phyloP scores from a whole-genome alignment of 2,329 filamentous ascomycete species.

The Cladorrhinum sp. region DNA sequence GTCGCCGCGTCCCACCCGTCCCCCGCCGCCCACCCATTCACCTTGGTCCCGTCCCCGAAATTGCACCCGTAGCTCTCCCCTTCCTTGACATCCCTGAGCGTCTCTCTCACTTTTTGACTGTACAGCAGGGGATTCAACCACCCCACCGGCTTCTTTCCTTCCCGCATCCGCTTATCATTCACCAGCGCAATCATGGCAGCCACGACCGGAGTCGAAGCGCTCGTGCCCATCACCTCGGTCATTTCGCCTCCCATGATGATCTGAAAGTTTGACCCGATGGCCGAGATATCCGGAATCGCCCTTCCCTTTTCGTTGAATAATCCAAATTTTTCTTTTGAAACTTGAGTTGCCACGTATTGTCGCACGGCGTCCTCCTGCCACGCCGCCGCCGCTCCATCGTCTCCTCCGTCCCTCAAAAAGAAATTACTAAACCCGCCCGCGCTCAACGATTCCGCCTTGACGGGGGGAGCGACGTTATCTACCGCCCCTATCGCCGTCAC shows the following conservation, averaged over 20 bases:
- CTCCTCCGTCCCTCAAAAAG: conserved; percentile 46
- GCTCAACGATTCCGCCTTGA: conserved; percentile 44
- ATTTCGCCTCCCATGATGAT: conserved; percentile 33
- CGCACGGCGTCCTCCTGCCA: conserved; percentile 45
- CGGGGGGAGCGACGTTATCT: conserved; percentile 34
- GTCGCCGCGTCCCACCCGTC: conserved; percentile 49
- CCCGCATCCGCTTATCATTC: conserved; percentile 51
- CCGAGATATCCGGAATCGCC: conserved; percentile 51
- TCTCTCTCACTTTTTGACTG: conserved; percentile 34
- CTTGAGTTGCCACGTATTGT: conserved; percentile 36
- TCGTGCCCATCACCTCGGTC: conserved; percentile 41
- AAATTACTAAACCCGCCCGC: conserved; percentile 53
- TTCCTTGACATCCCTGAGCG: conserved; percentile 41
- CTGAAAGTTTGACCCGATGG: conserved; percentile 56
- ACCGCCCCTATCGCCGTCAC: conserved; percentile 66
- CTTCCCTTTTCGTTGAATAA: conserved; percentile 46
- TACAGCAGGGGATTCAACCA: conserved; percentile 54
- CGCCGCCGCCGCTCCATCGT: neutral
- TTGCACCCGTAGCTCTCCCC: conserved; percentile 42
- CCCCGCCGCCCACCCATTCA: conserved; percentile 39
- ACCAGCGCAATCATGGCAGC: conserved; percentile 53
- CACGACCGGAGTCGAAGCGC: conserved; percentile 53
- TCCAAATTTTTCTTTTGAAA: conserved; percentile 36
- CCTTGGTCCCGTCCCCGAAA: conserved; percentile 31
- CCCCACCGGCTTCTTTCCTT: conserved; percentile 48